Evolutionary conservation across 164 flowering plant species (phyloP).

Genomic region (Taxillus chinensis): DNA sequence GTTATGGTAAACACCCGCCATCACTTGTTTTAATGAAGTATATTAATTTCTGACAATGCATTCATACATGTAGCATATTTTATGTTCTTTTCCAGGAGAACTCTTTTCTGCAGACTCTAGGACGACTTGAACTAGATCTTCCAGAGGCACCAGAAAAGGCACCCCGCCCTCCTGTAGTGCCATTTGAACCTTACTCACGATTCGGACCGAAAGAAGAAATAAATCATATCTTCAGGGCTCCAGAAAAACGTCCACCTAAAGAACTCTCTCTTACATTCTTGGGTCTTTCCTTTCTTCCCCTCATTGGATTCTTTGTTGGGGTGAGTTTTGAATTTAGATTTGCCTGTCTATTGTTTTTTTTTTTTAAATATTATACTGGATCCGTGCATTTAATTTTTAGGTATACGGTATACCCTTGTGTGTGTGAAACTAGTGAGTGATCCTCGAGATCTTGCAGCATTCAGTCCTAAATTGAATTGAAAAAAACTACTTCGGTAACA

Average conservation of each 20-base stretch:
- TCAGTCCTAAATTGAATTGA: too few relatives aligned
- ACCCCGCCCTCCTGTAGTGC: constrained; percentile 61
- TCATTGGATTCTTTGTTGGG: constrained; percentile 77
- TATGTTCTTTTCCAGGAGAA: constrained; percentile 58
- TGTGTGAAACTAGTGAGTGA: too few relatives aligned
- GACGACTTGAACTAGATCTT: constrained; percentile 80
- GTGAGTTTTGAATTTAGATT: constrained; percentile 31
- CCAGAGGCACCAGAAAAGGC: constrained; percentile 96
- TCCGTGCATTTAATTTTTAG: too few relatives aligned
- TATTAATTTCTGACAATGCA: background rate
- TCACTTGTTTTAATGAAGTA: background rate
- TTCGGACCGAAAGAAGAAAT: constrained; percentile 85
- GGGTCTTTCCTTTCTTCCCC: constrained; percentile 66
- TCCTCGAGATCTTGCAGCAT: too few relatives aligned
- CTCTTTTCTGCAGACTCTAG: constrained; percentile 62
- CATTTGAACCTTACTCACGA: constrained; percentile 59
- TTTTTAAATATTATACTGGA: too few relatives aligned
- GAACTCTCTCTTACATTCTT: constrained; percentile 76
- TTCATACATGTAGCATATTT: constrained; percentile 3
- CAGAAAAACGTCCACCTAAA: constrained; percentile 78
- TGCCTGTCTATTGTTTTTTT: background rate
- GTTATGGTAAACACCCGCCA: constrained; percentile 54
- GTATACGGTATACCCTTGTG: too few relatives aligned
- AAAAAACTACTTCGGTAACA: too few relatives aligned
- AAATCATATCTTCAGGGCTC: constrained; percentile 74